Base-by-base conservation (phyloP, 805 yeast species). In the Wickerhamiella australiensis region DNA sequence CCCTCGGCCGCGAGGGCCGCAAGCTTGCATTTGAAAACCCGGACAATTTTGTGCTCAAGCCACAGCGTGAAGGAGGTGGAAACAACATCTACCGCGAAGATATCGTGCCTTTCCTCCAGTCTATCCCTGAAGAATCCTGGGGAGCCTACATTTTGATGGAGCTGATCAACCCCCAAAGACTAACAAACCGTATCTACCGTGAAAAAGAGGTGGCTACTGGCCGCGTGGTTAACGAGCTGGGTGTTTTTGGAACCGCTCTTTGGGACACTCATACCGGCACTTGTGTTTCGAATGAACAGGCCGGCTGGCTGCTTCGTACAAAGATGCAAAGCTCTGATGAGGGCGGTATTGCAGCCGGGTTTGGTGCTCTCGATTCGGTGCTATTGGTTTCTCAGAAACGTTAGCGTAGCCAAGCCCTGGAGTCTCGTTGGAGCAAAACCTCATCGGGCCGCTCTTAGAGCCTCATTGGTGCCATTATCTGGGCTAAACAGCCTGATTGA, bases 331-430 rank as follows among this genome's bases (percentile, higher is more conserved):
- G 82, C 3, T 82, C 94, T 49, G 80, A 92, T 65, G 99, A 92
- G 69, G 98, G 98, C 35, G 99, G 99, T 36, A 96, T 92, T 29
- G 97, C 97, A 20, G 98, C 98, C 13, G 99, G 99, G 1, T 90
- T 85, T 66, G 99, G 97, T 5, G 87, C 96, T 65, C 85, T 92
- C 37, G 98, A 92, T 65, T 83, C 60, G 1, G 59, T 59, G 15
- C 51, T 54, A 38, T 47, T 59, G 31, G 47, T 45, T 13, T 45
- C 47, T 23, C 47, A 45, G 40, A 33, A 35, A 11, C 15, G 26
- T n/a, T n/a, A n/a, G n/a, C n/a, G n/a, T n/a, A n/a, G n/a, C n/a
- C n/a, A n/a, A n/a, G n/a, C n/a, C n/a, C n/a, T n/a, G n/a, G n/a
- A n/a, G n/a, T n/a, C n/a, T n/a, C n/a, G n/a, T n/a, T n/a, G n/a